A percentile compares a stretch with the other conserved stretches of the same genome.
Evolutionary conservation across 768 basidiomycete genomes (phyloP).

Genomic region (Lactarius sanguifluus): DNA sequence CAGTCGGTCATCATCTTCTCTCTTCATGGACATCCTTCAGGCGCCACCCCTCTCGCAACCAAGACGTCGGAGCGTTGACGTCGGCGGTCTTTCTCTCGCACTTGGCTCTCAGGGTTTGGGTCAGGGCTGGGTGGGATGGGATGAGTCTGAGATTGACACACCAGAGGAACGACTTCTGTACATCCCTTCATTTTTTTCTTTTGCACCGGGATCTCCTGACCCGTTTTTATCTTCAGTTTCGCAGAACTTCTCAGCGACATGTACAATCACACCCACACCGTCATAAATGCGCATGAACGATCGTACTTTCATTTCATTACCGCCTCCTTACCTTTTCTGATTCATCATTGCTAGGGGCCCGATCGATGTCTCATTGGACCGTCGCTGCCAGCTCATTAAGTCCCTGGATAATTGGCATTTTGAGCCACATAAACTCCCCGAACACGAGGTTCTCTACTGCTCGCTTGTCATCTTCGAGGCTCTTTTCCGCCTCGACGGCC

Average conservation of each 20-base stretch:
- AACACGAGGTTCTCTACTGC: constrained; percentile 80
- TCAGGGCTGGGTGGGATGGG: constrained; percentile 69
- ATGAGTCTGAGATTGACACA: constrained; percentile 37
- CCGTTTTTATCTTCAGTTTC: constrained; percentile 41
- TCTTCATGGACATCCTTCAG: constrained; percentile 23
- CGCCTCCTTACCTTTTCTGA: constrained; percentile 15
- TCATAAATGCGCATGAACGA: constrained; percentile 55
- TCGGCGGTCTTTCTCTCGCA: constrained; percentile 85
- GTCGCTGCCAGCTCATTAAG: constrained; percentile 61
- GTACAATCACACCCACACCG: constrained; percentile 74
- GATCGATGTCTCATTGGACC: constrained; percentile 43
- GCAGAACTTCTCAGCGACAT: constrained; percentile 85
- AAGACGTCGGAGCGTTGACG: constrained; percentile 79
- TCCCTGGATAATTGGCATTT: constrained; percentile 84
- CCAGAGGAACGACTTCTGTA: constrained; percentile 51
- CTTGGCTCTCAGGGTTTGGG: constrained; percentile 60
- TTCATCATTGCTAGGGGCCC: constrained; percentile 23
- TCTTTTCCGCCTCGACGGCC: constrained; percentile 75
- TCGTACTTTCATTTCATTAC: constrained; percentile 38
- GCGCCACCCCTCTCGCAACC: constrained; percentile 14
- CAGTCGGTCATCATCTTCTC: not conserved
- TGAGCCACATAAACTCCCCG: constrained; percentile 79
- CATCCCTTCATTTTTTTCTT: constrained; percentile 31
- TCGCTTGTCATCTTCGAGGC: constrained; percentile 86
- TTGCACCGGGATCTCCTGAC: not conserved